Conservation (phyloP, 2,329 filamentous ascomycete species). For the Phaeosphaeriaceae sp. region DNA sequence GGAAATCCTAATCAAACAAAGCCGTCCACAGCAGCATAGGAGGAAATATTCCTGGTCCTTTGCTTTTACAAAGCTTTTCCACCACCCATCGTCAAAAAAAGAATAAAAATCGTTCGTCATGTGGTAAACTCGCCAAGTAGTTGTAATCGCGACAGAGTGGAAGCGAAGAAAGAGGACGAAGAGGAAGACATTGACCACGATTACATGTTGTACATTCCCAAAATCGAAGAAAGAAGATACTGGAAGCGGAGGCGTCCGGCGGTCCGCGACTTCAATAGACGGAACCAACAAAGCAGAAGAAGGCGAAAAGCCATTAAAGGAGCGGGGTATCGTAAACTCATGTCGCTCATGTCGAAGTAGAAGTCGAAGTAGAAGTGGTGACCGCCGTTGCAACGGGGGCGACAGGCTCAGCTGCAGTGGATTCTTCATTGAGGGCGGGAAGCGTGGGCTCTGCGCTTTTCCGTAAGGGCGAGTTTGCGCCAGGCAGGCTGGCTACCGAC, state of each 20-base stretch:
- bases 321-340: constrained; percentile 33
- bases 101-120: background rate
- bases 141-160: constrained; percentile 11
- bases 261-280: constrained; percentile 8
- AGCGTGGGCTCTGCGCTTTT: constrained; percentile 35
- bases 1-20: background rate
- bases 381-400: constrained; percentile 13
- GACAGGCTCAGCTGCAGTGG: constrained; percentile 19
- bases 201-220: constrained; percentile 47
- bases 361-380: too few relatives aligned
- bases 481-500: constrained; percentile 39
- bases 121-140: too few relatives aligned
- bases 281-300: background rate
- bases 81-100: constrained; percentile 12
- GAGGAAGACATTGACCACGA: constrained; percentile 24
- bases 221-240: constrained; percentile 18
- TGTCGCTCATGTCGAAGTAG: constrained; percentile 33
- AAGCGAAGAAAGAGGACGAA: constrained; percentile 8
- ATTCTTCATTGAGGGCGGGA: constrained; percentile 36
- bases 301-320: constrained; percentile 19
- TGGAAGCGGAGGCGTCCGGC: constrained; percentile 23
- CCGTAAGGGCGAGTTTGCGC: constrained; percentile 34
- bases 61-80: constrained; percentile 1
- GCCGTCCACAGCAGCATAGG: background rate
- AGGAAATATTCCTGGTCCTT: background rate